phyloP scores from a whole-genome alignment of 768 basidiomycete species.

The Trametes cubensis region DNA sequence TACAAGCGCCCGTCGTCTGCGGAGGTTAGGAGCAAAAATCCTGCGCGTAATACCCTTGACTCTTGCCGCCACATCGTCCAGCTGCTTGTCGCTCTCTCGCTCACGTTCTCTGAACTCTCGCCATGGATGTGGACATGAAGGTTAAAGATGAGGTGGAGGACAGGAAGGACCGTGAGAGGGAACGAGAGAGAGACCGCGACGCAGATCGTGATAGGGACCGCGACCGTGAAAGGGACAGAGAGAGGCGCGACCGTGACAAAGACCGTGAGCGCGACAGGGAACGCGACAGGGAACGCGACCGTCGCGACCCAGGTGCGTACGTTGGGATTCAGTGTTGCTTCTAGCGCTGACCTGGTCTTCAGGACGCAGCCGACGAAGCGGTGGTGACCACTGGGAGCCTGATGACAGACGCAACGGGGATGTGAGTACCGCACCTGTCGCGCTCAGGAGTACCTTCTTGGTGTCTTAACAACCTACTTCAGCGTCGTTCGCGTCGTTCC shows the following conservation, averaged over 20 bases:
- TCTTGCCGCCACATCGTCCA: conserved; percentile 15
- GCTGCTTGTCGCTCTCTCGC: background rate
- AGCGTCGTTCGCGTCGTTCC: conserved; percentile 49
- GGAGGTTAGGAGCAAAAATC: conserved; percentile 14
- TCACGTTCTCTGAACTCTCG: conserved; percentile 1
- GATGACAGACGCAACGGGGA: conserved; percentile 75
- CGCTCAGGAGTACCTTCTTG: conserved; percentile 7
- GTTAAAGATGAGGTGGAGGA: conserved; percentile 74
- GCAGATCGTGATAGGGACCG: conserved; percentile 42
- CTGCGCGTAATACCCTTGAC: conserved; percentile 13
- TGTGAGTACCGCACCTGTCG: conserved; percentile 45
- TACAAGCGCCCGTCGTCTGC: conserved; percentile 7
- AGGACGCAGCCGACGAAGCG: conserved; percentile 49
- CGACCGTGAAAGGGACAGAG: conserved; percentile 39
- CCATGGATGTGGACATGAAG: conserved; percentile 85
- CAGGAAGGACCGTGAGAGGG: conserved; percentile 50
- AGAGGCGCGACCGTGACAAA: conserved; percentile 35
- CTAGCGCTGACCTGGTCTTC: conserved; percentile 29
- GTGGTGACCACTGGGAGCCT: conserved; percentile 81
- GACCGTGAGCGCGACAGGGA: conserved; percentile 44
- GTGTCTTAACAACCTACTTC: conserved; percentile 12
- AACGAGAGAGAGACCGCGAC: conserved; percentile 52
- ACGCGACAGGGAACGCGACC: conserved; percentile 50
- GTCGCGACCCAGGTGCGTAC: conserved; percentile 60
- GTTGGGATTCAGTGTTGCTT: conserved; percentile 5